phyloP scores from a whole-genome alignment of 495 filamentous ascomycete genomes.

The Parachaetomium inaequale region DNA sequence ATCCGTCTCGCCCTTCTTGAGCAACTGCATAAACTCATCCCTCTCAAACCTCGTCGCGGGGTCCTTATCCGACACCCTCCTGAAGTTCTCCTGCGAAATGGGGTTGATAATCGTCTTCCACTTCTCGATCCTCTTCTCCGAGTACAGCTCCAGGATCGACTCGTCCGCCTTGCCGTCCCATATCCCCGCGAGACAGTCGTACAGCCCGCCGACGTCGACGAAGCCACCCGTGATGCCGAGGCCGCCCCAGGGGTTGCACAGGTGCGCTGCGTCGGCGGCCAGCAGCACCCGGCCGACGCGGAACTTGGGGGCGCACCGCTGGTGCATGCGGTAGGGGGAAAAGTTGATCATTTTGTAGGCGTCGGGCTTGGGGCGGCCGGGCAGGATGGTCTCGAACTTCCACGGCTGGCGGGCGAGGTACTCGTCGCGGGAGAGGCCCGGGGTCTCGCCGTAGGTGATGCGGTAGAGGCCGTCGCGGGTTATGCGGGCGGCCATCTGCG shows the following conservation, averaged over 20 bases:
- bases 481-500: constrained; percentile 54
- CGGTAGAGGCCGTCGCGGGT: constrained; percentile 54
- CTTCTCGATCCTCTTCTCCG: constrained; percentile 45
- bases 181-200: constrained; percentile 49
- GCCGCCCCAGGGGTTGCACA: constrained; percentile 52
- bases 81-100: constrained; percentile 45
- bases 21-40: constrained; percentile 41
- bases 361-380: constrained; percentile 50
- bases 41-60: constrained; percentile 27
- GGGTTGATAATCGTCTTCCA: constrained; percentile 49
- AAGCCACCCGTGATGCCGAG: constrained; percentile 53
- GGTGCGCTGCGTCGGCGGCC: constrained; percentile 57
- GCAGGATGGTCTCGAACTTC: constrained; percentile 48
- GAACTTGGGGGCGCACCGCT: constrained; percentile 49
- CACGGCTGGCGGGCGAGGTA: constrained; percentile 45
- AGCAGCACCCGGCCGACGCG: constrained; percentile 49
- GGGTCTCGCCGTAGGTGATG: constrained; percentile 52
- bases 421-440: constrained; percentile 45
- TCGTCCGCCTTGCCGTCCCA: constrained; percentile 45
- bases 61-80: constrained; percentile 34
- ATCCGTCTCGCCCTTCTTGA: constrained; percentile 38
- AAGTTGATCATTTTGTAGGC: constrained; percentile 49
- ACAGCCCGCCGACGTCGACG: constrained; percentile 50
- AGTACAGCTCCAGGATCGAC: constrained; percentile 49
- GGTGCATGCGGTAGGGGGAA: constrained; percentile 53